Base-by-base conservation (phyloP, 805 yeast genomes). In the Metschnikowia vanudenii region DNA sequence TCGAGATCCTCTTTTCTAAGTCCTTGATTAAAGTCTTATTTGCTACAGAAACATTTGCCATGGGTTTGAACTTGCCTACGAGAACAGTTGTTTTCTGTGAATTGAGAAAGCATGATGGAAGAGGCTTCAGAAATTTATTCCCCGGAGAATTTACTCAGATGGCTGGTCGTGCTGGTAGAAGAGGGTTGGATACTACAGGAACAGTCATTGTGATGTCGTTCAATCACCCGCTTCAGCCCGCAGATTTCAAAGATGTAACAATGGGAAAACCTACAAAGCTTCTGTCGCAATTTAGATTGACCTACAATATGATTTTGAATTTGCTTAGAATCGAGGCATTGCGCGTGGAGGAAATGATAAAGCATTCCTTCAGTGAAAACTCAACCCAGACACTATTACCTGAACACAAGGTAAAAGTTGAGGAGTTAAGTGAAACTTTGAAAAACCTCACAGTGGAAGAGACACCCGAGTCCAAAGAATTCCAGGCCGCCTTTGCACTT, bases 101-200 rank as follows among this genome's bases (percentile, higher is more conserved):
- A 39, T 70, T 85, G 41, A 73, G 92, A 54, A 94, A 94, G 61
- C 96, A 92, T 63, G 99, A 94, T 62, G 98, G 98, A 38, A 77
- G 82, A 26, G 79, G 79, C 0, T 82, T 88, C 66, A 78, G 99
- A 65, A 80, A 85, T 59, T 73, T 94, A 50, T 75, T 85, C 9
- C 97, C 99, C 0, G 99, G 99, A 45, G 99, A 94, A 64, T 94
- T 92, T 63, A 94, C 98, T 0, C 99, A 92, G 68, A 94, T 94
- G 99, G 91, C 97, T 0, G 99, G 99, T 37, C 80, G 99, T 66
- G 99, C 99, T 0, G 99, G 99, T 50, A 82, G 99, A 69, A 82
- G 99, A 73, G 99, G 99, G 30, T 70, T 94, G 53, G 99, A 94
- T 71, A 71, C 82, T 17, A 88, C 87, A 0, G 99, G 99, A 61